phyloP scores from a whole-genome alignment of 1,284 basidiomycete species.

The Naganishia sp. region DNA sequence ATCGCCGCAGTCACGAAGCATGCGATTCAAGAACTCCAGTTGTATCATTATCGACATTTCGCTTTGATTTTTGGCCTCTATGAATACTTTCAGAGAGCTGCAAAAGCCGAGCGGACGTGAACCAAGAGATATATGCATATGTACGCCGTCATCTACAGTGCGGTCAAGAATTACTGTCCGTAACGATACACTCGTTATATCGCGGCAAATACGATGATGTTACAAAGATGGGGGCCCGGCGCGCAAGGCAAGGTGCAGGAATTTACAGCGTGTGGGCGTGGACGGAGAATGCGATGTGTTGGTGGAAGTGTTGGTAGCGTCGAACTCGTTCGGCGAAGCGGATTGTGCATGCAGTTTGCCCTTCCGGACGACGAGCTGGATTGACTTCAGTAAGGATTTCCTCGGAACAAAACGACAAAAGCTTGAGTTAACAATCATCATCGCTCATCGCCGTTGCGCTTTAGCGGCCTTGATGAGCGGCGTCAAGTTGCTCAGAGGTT shows the following conservation, averaged over 20 bases:
- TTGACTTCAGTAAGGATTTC: too few relatives aligned
- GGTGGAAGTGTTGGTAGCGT: neutral
- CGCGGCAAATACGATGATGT: constrained; percentile 4
- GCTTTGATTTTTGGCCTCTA: too few relatives aligned
- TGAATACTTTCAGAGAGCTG: too few relatives aligned
- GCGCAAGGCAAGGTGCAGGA: too few relatives aligned
- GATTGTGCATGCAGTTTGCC: too few relatives aligned
- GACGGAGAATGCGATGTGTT: neutral
- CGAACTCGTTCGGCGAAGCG: too few relatives aligned
- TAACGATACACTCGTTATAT: constrained; percentile 23
- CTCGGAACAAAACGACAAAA: too few relatives aligned
- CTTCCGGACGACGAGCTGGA: too few relatives aligned
- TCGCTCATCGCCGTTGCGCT: constrained; percentile 11
- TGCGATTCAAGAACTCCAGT: too few relatives aligned
- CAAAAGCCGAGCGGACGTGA: too few relatives aligned
- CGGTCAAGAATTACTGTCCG: constrained; percentile 23
- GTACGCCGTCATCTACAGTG: constrained; percentile 10
- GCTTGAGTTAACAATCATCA: neutral
- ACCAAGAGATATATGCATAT: neutral
- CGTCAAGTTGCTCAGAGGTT: constrained; percentile 80
- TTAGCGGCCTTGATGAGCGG: constrained; percentile 88
- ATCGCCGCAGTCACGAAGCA: neutral
- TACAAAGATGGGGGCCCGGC: constrained; percentile 10
- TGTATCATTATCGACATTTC: too few relatives aligned
- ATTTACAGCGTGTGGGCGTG: too few relatives aligned